Percentiles rank a stretch among this genome's conserved stretches.
Conservation (phyloP, 306 rosid species). For the Cajanus cajan region DNA sequence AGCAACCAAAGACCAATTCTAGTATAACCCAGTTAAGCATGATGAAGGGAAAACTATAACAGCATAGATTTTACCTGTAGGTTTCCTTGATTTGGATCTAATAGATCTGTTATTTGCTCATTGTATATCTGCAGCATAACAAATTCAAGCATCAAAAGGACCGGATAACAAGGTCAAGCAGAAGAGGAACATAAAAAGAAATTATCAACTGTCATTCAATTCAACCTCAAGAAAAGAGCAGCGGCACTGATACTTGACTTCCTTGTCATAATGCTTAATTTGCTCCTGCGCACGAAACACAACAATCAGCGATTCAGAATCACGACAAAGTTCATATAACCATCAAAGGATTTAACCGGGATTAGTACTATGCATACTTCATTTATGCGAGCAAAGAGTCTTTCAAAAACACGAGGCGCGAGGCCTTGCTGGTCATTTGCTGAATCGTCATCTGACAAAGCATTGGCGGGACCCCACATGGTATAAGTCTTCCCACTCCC, state of each 20-base stretch:
- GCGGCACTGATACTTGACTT: slow-evolving; percentile 72
- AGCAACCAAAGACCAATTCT: slow-evolving; percentile 6
- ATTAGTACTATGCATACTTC: slow-evolving; percentile 49
- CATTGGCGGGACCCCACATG: slow-evolving; percentile 93
- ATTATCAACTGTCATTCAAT: neutral
- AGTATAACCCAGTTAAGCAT: neutral
- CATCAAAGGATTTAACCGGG: neutral
- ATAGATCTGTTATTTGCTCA: slow-evolving; percentile 85
- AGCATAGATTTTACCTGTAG: slow-evolving; percentile 55
- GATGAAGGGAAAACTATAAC: neutral
- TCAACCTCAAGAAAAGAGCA: slow-evolving; percentile 90
- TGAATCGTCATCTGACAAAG: slow-evolving; percentile 53
- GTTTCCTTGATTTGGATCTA: slow-evolving; percentile 79
- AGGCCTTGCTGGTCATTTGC: slow-evolving; percentile 66
- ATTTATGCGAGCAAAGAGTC: slow-evolving; percentile 70
- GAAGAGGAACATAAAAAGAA: slow-evolving; percentile 2
- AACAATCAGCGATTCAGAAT: neutral
- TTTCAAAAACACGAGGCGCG: slow-evolving; percentile 79
- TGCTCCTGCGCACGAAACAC: slow-evolving; percentile 61
- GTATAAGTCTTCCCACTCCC: slow-evolving; percentile 96
- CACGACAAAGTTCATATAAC: neutral
- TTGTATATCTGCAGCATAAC: slow-evolving; percentile 82
- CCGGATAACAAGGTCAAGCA: slow-evolving; percentile 19
- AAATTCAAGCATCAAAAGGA: slow-evolving; percentile 23
- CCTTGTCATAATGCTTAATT: slow-evolving; percentile 65